A percentile compares a stretch with the other conserved stretches of the same genome.
phyloP scores from a whole-genome alignment of 371 early-diverging fungal species.

The Chytridiales sp. region DNA sequence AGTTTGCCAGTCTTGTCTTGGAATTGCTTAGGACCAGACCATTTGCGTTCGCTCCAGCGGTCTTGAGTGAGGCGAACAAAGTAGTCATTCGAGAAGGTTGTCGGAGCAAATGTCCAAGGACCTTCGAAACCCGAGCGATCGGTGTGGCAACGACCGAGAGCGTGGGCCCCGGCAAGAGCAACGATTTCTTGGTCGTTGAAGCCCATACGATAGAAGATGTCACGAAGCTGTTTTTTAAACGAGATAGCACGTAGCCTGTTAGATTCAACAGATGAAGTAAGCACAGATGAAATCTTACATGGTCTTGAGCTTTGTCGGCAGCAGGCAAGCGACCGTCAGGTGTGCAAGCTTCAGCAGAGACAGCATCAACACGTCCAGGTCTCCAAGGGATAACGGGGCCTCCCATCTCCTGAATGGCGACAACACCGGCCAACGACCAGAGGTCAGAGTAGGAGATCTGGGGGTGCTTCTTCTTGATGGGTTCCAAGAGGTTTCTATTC shows the following conservation, averaged over 20 bases:
- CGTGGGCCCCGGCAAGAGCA: conserved; percentile 90
- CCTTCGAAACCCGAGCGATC: conserved; percentile 88
- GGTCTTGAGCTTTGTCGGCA: conserved; percentile 63
- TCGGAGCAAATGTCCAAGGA: conserved; percentile 50
- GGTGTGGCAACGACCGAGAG: conserved; percentile 92
- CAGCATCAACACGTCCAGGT: conserved; percentile 77
- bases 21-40: conserved; percentile 83
- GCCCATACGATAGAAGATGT: conserved; percentile 88
- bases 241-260: too few species aligned
- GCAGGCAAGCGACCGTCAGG: conserved; percentile 95
- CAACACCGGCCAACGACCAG: conserved; percentile 91
- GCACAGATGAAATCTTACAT: conserved; percentile 18
- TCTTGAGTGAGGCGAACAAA: conserved; percentile 74
- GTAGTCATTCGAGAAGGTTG: conserved; percentile 85
- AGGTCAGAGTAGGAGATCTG: conserved; percentile 87
- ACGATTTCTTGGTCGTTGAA: conserved; percentile 86
- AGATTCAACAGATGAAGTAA: neutral
- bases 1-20: conserved; percentile 70
- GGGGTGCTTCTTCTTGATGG: conserved; percentile 81
- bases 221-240: conserved; percentile 59
- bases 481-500: conserved; percentile 74
- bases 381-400: conserved; percentile 87
- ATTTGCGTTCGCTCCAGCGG: conserved; percentile 79
- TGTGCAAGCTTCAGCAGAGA: conserved; percentile 55
- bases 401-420: conserved; percentile 86